Percentiles rank a stretch among this genome's conserved stretches.
Evolutionary conservation across 805 yeast genomes (phyloP).

Genomic region (Aciculoconidium aculeatum): DNA sequence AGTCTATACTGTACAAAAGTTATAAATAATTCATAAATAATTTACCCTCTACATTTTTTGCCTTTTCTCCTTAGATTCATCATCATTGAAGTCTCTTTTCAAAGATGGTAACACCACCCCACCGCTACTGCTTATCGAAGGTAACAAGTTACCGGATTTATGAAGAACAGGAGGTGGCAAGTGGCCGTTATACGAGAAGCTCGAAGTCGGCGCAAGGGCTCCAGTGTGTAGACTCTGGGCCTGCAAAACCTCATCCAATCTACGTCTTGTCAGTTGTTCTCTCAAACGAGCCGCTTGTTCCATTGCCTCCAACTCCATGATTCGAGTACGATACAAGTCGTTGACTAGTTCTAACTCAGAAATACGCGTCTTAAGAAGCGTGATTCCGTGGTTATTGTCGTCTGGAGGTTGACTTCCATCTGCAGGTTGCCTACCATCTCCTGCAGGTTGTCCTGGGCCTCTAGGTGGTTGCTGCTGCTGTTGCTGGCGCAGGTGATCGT

Average conservation of each 20-base stretch:
- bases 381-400: constrained; percentile 23
- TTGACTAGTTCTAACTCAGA: constrained; percentile 87
- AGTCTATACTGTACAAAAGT: too few relatives aligned
- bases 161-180: constrained; percentile 7
- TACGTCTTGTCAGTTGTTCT: constrained; percentile 41
- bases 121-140: constrained; percentile 6
- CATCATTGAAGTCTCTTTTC: constrained; percentile 19
- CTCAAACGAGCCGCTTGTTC: constrained; percentile 50
- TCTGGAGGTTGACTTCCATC: constrained; percentile 1
- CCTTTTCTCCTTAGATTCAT: constrained; percentile 6
- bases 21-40: constrained; percentile 2
- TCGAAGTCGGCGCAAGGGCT: constrained; percentile 3
- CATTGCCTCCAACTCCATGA: constrained; percentile 73
- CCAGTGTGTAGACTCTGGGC: constrained; percentile 3
- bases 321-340: constrained; percentile 78
- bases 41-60: constrained; percentile 9
- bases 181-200: constrained; percentile 2
- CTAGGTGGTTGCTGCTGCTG: too few relatives aligned
- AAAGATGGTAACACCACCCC: constrained; percentile 15
- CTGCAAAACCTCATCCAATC: constrained; percentile 40
- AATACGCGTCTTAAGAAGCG: constrained; percentile 63
- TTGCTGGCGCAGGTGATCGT: too few relatives aligned
- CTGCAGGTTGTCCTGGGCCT: too few relatives aligned
- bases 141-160: constrained; percentile 5
- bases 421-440: too few relatives aligned